A percentile compares a stretch with the other conserved stretches of the same genome.
Evolutionary conservation across 2,329 filamentous ascomycete genomes (phyloP).

Genomic region (Paraconiothyrium brasiliense): DNA sequence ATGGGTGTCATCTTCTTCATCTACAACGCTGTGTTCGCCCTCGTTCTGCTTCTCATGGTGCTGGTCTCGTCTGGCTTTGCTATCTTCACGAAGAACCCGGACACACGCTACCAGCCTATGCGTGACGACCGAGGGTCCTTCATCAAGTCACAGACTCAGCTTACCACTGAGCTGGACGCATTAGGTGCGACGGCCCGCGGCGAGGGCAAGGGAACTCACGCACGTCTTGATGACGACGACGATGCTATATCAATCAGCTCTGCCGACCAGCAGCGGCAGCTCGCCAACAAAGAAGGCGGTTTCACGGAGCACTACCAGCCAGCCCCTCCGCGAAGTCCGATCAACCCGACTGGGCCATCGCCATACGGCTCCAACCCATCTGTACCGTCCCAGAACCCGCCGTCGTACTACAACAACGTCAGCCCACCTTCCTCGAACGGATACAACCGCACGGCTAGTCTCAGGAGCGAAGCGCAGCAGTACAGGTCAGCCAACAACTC

Average conservation of each 20-base stretch:
- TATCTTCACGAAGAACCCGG: conserved; percentile 90
- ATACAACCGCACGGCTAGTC: conserved; percentile 39
- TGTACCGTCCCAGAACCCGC: conserved; percentile 44
- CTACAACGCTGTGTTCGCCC: conserved; percentile 82
- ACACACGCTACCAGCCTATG: conserved; percentile 96
- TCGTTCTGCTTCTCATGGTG: conserved; percentile 84
- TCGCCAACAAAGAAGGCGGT: conserved; percentile 44
- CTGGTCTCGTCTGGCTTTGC: conserved; percentile 80
- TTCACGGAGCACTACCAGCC: conserved; percentile 55
- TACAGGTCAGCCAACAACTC: conserved; percentile 62
- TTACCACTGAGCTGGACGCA: conserved; percentile 90
- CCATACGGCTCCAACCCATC: conserved; percentile 51
- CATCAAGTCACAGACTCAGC: conserved; percentile 92
- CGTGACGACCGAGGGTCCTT: conserved; percentile 94
- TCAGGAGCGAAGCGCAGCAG: conserved; percentile 39
- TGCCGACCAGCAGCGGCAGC: conserved; percentile 37
- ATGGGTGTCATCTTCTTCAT: conserved; percentile 92
- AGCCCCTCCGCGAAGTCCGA: conserved; percentile 59
- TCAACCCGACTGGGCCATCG: conserved; percentile 54
- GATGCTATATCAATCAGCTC: conserved; percentile 72
- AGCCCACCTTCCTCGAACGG: conserved; percentile 43
- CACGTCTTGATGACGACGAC: conserved; percentile 77
- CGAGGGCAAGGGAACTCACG: conserved; percentile 65
- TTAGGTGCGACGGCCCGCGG: conserved; percentile 88
- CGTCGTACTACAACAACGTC: conserved; percentile 49